Evolutionary conservation across 768 basidiomycete genomes (phyloP).

Genomic region (Hortiboletus flavorubellus): DNA sequence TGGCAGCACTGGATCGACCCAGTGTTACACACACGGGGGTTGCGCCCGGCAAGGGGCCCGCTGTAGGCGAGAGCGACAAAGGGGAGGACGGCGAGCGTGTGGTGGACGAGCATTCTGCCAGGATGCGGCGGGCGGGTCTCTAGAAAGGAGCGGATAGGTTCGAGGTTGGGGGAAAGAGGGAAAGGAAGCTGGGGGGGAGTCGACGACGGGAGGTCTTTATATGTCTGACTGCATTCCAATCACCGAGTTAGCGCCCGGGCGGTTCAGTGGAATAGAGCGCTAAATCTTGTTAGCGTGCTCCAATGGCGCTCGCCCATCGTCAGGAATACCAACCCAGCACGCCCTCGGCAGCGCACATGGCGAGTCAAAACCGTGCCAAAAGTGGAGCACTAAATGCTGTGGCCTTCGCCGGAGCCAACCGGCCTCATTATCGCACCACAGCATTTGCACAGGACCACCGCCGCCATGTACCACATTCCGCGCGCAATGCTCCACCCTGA

Average conservation of each 20-base stretch:
- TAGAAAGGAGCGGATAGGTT: slow-evolving; percentile 26
- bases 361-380: background rate
- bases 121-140: slow-evolving; percentile 3
- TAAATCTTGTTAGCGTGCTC: background rate
- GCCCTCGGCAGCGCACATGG: background rate
- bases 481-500: background rate
- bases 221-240: slow-evolving; percentile 14
- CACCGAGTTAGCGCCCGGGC: slow-evolving; percentile 6
- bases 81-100: slow-evolving; percentile 12
- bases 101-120: slow-evolving; percentile 14
- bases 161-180: slow-evolving; percentile 3
- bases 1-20: slow-evolving; percentile 23
- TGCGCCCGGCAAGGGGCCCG: slow-evolving; percentile 23
- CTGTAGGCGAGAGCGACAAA: slow-evolving; percentile 17
- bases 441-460: background rate
- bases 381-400: slow-evolving; percentile 1
- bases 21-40: slow-evolving; percentile 20
- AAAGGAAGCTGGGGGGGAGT: slow-evolving; percentile 6
- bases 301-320: background rate
- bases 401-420: background rate
- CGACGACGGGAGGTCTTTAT: slow-evolving; percentile 17
- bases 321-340: background rate
- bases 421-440: background rate
- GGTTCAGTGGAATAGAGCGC: slow-evolving; percentile 1
- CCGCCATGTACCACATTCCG: background rate